Conservation (phyloP, 2,329 filamentous ascomycete species). For the Cordyceps farinosa region DNA sequence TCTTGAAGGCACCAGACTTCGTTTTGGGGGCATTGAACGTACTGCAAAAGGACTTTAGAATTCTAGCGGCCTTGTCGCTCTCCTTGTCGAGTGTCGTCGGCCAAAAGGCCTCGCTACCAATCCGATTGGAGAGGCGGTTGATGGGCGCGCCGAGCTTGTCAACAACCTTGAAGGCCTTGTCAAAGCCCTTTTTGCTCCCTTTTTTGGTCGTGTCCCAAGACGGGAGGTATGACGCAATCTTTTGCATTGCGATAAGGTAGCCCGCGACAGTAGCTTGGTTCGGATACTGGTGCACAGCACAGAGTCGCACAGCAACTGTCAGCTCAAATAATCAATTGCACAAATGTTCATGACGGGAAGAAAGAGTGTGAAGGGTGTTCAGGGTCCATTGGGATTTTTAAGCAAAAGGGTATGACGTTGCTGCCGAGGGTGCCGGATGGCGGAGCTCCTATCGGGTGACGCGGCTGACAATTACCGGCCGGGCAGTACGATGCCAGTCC, state of each 20-base stretch:
- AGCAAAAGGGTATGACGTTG: conserved; percentile 12
- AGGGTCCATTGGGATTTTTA: background rate
- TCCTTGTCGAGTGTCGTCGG: conserved; percentile 84
- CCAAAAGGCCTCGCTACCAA: conserved; percentile 82
- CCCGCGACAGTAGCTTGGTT: no score
- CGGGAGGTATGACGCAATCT: conserved; percentile 32
- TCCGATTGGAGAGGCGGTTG: conserved; percentile 75
- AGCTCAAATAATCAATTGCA: background rate
- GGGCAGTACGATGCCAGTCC: background rate
- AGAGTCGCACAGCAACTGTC: background rate
- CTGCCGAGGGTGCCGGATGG: conserved; percentile 11
- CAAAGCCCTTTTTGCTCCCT: conserved; percentile 63
- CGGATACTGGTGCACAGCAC: no score
- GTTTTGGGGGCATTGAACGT: conserved; percentile 30
- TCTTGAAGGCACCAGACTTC: no score
- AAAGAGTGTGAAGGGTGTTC: background rate
- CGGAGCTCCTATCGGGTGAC: conserved; percentile 13
- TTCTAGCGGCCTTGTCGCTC: conserved; percentile 84
- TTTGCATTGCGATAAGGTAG: conserved; percentile 30
- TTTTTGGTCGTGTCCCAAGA: conserved; percentile 55
- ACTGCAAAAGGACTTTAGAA: conserved; percentile 83
- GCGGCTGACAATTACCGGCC: conserved; percentile 8
- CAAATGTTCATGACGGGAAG: background rate
- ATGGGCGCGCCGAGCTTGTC: conserved; percentile 64
- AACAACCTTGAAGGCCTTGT: conserved; percentile 61